Conservation (phyloP, 495 filamentous ascomycete genomes). For the Pyrenopolyporus hunteri region DNA sequence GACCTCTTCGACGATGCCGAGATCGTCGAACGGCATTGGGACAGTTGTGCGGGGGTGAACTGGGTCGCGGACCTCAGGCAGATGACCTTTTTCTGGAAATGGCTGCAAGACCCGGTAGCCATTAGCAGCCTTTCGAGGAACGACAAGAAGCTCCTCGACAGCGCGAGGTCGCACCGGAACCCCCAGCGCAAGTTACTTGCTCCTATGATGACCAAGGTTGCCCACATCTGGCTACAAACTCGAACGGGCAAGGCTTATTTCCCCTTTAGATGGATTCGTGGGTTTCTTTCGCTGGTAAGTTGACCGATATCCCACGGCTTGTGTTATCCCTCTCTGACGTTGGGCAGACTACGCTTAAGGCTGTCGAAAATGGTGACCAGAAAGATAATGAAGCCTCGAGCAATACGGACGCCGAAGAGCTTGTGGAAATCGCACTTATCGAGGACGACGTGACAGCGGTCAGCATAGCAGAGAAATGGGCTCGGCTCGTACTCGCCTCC, state of each 20-base stretch:
- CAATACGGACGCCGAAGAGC: neutral
- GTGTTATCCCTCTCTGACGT: neutral
- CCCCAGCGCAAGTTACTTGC: conserved; percentile 1
- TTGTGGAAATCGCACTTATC: neutral
- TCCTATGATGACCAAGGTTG: neutral
- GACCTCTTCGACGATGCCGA: conserved; percentile 32
- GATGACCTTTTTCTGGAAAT: conserved; percentile 1
- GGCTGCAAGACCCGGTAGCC: conserved; percentile 7
- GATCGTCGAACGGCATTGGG: conserved; percentile 36
- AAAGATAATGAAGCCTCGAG: neutral
- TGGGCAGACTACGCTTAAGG: neutral
- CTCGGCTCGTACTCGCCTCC: neutral
- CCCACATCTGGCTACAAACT: neutral
- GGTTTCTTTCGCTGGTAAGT: neutral
- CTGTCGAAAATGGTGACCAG: neutral
- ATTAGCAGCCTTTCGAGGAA: neutral
- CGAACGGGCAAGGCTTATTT: neutral
- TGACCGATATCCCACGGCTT: neutral
- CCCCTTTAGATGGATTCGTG: neutral
- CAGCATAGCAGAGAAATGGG: neutral
- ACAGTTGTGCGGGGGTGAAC: neutral
- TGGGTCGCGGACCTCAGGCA: neutral
- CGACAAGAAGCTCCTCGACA: neutral
- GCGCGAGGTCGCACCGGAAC: neutral
- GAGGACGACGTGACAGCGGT: neutral